Percentiles rank a stretch among this genome's conserved stretches.
These are phyloP conservation scores for Neofusicoccum cordaticola DNA, from an alignment of 2,329 filamentous ascomycete genomes.

Conservation along the genomic window DNA sequence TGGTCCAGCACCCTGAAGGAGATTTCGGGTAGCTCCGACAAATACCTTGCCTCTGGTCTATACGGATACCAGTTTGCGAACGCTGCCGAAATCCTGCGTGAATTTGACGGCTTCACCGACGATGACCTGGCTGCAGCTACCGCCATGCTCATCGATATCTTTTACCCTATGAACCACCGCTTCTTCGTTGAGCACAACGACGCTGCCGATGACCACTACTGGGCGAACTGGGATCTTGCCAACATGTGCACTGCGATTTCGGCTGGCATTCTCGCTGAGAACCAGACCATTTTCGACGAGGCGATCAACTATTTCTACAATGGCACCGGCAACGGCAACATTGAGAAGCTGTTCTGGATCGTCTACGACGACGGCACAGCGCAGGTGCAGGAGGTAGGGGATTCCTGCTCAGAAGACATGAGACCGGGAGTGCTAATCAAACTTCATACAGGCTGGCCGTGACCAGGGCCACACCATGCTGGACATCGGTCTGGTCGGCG, in stretches of 20 bases:
- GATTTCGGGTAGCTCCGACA: slow-evolving; percentile 37
- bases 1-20: slow-evolving; percentile 37
- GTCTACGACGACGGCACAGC: slow-evolving; percentile 8
- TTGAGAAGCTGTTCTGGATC: slow-evolving; percentile 32
- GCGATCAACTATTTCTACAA: slow-evolving; percentile 42
- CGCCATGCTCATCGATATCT: slow-evolving; percentile 37
- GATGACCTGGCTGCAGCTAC: slow-evolving; percentile 25
- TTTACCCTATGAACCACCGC: slow-evolving; percentile 38
- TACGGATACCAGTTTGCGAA: slow-evolving; percentile 51
- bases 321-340: slow-evolving; percentile 39
- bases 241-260: slow-evolving; percentile 43
- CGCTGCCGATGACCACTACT: slow-evolving; percentile 36
- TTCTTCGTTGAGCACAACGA: slow-evolving; percentile 41
- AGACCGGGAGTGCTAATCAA: slow-evolving; percentile 35
- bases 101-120: slow-evolving; percentile 33
- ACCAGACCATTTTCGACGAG: slow-evolving; percentile 40
- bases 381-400: slow-evolving; percentile 1
- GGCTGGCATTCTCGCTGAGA: slow-evolving; percentile 45
- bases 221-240: slow-evolving; percentile 47
- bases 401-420: slow-evolving; percentile 22
- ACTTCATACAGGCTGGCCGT: slow-evolving; percentile 42
- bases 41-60: slow-evolving; percentile 41
- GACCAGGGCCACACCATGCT: slow-evolving; percentile 48
- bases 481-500: slow-evolving; percentile 40
- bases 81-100: slow-evolving; percentile 43